A percentile compares a stretch with the other conserved stretches of the same genome.
These are phyloP conservation scores for Dioscorea zingiberensis DNA, from an alignment of 106 monocot species.

Conservation along the genomic window DNA sequence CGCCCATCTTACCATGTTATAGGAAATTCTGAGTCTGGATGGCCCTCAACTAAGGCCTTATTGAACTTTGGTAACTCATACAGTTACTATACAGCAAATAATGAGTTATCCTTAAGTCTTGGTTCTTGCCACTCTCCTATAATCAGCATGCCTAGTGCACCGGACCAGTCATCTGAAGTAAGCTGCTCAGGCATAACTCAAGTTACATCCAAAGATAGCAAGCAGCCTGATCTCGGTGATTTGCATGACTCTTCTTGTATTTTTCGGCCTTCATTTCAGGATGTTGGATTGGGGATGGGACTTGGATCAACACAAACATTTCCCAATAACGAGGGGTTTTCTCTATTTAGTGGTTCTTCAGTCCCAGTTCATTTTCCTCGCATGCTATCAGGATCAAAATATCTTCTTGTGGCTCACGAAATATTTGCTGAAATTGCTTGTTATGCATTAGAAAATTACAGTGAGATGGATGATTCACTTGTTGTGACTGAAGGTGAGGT, in stretches of 20 bases:
- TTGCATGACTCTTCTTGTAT: conserved; percentile 4
- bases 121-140: conserved; percentile 24
- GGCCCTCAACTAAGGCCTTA: conserved; percentile 21
- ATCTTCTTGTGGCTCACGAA: conserved; percentile 37
- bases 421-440: conserved; percentile 50
- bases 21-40: conserved; percentile 27
- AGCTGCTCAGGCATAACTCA: conserved; percentile 43
- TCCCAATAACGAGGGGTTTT: conserved; percentile 16
- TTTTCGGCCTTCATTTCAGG: neutral
- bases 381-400: conserved; percentile 40
- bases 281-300: conserved; percentile 4
- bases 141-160: conserved; percentile 6
- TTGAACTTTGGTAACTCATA: conserved; percentile 10
- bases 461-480: conserved; percentile 26
- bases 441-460: conserved; percentile 27
- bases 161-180: conserved; percentile 47
- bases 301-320: conserved; percentile 3
- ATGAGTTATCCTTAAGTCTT: conserved; percentile 72
- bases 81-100: conserved; percentile 18
- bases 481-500: conserved; percentile 16
- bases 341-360: conserved; percentile 19
- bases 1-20: conserved; percentile 46
- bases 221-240: conserved; percentile 4
- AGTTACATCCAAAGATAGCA: conserved; percentile 16
- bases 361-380: conserved; percentile 15